These are phyloP conservation scores for Pseudogymnoascus sp. DNA, from an alignment of 2,329 filamentous ascomycete genomes.

Conservation along the genomic window DNA sequence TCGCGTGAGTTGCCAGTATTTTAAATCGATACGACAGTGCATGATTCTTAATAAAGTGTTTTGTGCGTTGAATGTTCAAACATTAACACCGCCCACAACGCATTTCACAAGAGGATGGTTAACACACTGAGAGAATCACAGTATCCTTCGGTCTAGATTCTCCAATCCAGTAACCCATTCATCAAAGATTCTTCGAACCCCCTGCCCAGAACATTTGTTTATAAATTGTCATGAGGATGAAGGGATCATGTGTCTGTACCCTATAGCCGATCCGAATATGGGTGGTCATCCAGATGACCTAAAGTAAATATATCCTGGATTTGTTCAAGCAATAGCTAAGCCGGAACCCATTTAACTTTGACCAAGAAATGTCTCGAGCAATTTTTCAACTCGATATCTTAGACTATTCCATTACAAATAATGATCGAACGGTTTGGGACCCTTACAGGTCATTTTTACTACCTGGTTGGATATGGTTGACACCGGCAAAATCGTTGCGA, in stretches of 20 bases:
- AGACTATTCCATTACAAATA: slow-evolving; percentile 11
- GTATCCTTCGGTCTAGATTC: too few species aligned
- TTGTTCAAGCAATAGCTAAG: neutral
- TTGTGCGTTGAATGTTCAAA: too few species aligned
- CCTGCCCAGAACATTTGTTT: slow-evolving; percentile 12
- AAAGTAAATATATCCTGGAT: neutral
- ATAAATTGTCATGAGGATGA: slow-evolving; percentile 6
- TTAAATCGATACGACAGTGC: too few species aligned
- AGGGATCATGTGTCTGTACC: slow-evolving; percentile 15
- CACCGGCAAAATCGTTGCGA: slow-evolving; percentile 16
- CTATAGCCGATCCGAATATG: slow-evolving; percentile 13
- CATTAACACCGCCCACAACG: too few species aligned
- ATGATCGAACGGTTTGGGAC: slow-evolving; percentile 19
- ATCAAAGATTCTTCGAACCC: too few species aligned
- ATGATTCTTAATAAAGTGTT: too few species aligned
- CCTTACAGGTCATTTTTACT: slow-evolving; percentile 20
- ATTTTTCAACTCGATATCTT: slow-evolving; percentile 16
- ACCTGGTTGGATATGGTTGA: slow-evolving; percentile 18
- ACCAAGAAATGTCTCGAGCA: slow-evolving; percentile 15
- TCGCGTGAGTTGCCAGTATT: too few species aligned
- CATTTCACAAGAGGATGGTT: too few species aligned
- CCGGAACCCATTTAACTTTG: slow-evolving; percentile 14
- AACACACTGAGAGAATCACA: too few species aligned
- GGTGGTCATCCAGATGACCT: slow-evolving; percentile 14
- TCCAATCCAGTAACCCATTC: too few species aligned